Percentiles rank a stretch among this genome's conserved stretches.
These are phyloP conservation scores for Gracilariopsis chorda DNA, from an alignment of 23 red algal genomes.

Conservation along the genomic window DNA sequence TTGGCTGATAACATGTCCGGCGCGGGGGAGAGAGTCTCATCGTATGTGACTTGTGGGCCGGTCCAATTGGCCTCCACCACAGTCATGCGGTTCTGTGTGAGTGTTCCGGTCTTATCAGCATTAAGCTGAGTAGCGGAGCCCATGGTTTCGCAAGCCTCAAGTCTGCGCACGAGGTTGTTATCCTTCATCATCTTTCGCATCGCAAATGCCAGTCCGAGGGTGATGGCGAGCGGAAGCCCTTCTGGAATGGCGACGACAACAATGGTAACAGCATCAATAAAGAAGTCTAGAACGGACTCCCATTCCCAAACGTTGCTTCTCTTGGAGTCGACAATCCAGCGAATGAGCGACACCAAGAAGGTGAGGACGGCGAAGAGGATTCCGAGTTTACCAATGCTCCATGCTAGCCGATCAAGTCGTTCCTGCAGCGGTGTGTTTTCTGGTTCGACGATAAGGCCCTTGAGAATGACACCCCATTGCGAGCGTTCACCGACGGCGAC, in stretches of 20 bases:
- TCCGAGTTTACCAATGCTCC: slow-evolving; percentile 81
- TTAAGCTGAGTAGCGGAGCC: slow-evolving; percentile 93
- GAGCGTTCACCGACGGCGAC: slow-evolving; percentile 79
- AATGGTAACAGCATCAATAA: slow-evolving; percentile 91
- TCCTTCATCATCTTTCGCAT: slow-evolving; percentile 99
- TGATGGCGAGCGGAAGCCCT: slow-evolving; percentile 90
- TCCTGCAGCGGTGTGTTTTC: slow-evolving; percentile 85
- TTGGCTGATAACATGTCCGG: slow-evolving; percentile 30
- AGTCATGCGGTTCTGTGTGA: slow-evolving; percentile 89
- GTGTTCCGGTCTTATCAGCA: slow-evolving; percentile 91
- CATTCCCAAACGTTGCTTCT: slow-evolving; percentile 50
- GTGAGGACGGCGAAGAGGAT: slow-evolving; percentile 71
- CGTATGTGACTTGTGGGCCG: slow-evolving; percentile 32
- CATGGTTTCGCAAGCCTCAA: slow-evolving; percentile 97
- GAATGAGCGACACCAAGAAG: slow-evolving; percentile 72
- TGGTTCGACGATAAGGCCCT: slow-evolving; percentile 74
- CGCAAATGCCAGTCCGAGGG: slow-evolving; percentile 89
- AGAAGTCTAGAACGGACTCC: slow-evolving; percentile 47
- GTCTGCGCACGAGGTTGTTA: slow-evolving; percentile 85
- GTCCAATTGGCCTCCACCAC: slow-evolving; percentile 71
- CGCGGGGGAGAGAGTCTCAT: neutral
- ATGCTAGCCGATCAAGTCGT: slow-evolving; percentile 73
- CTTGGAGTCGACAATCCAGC: slow-evolving; percentile 77
- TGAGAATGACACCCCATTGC: slow-evolving; percentile 88
- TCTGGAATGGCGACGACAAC: slow-evolving; percentile 94